Base-by-base conservation (phyloP, 202 grass and related monocot species). In the Sporobolus alterniflorus region DNA sequence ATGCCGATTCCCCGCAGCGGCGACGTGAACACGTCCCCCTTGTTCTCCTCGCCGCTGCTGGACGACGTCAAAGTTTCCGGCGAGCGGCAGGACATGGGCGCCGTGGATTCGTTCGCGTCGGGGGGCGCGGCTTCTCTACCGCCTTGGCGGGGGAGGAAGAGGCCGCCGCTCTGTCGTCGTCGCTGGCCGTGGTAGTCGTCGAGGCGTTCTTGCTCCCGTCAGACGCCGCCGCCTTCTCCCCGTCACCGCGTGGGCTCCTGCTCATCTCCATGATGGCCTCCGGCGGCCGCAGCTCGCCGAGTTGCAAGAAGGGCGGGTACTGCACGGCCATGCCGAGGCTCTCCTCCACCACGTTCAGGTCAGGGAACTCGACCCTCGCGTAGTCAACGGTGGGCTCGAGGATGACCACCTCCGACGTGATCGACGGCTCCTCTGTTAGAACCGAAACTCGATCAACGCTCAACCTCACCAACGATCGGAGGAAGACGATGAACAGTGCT, bases 361-460 rank as follows among this genome's bases (percentile, higher is more conserved):
- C 95, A 0, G 86, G 79, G 49, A 94, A 92, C 57, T 94, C 86
- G 44, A 94, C 67, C 34, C 82, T 85, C 5, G 66, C 59, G 47
- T 88, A 93, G 56, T 91, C 90, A 7, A 83, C 82, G 9, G 79
- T 20, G 1, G 83, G 83, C 22, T 86, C 84, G 7, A 98, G 86
- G 62, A 98, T 86, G 39, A 95, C 67, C 9, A 94, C 95, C 80
- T 98, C 95, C 32, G 92, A 94, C 70, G 85, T 87, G 73, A 94
- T 98, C n/a, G 90, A 97, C 26, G 75, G 4, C 51, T 51, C 71
- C n/a, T n/a, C n/a, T n/a, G n/a, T n/a, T n/a, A n/a, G n/a, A n/a
- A n/a, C n/a, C n/a, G n/a, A n/a, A n/a, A n/a, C n/a, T n/a, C n/a
- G n/a, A n/a, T n/a, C n/a, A n/a, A n/a, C n/a, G n/a, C n/a, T n/a